Conservation (phyloP, 805 yeast genomes). For the Cyberlindnera misumaiensis region DNA sequence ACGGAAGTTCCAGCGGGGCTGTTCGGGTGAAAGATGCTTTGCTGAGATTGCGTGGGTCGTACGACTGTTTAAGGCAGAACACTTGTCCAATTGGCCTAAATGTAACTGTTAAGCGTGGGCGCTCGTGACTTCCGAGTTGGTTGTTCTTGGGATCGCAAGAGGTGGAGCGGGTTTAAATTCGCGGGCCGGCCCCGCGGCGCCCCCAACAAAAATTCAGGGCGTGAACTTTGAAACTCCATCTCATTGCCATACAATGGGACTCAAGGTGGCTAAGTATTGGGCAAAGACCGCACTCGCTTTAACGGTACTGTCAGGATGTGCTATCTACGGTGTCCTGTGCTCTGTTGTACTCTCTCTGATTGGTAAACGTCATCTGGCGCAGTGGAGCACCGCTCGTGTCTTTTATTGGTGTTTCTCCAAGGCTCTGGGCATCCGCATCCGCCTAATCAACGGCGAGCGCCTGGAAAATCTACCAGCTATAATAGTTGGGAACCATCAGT, state of each 20-base stretch:
- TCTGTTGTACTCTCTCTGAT: constrained; percentile 58
- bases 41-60: too few relatives aligned
- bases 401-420: constrained; percentile 58
- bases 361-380: constrained; percentile 77
- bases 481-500: constrained; percentile 83
- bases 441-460: constrained; percentile 58
- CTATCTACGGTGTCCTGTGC: constrained; percentile 70
- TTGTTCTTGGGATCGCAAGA: too few relatives aligned
- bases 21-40: too few relatives aligned
- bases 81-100: too few relatives aligned
- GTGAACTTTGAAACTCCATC: too few relatives aligned
- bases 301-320: constrained; percentile 48
- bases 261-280: constrained; percentile 39
- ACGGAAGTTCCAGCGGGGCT: too few relatives aligned
- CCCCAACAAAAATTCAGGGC: too few relatives aligned
- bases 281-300: constrained; percentile 50
- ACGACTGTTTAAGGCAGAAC: too few relatives aligned
- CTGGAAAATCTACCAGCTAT: constrained; percentile 65
- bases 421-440: constrained; percentile 63
- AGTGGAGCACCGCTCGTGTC: constrained; percentile 83
- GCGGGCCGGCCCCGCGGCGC: too few relatives aligned
- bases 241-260: constrained; percentile 3
- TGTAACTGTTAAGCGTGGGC: too few relatives aligned
- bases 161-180: too few relatives aligned
- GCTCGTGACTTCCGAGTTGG: too few relatives aligned